Evolutionary conservation across 805 yeast genomes (phyloP).

Genomic region (Nakazawaea laoshanensis): DNA sequence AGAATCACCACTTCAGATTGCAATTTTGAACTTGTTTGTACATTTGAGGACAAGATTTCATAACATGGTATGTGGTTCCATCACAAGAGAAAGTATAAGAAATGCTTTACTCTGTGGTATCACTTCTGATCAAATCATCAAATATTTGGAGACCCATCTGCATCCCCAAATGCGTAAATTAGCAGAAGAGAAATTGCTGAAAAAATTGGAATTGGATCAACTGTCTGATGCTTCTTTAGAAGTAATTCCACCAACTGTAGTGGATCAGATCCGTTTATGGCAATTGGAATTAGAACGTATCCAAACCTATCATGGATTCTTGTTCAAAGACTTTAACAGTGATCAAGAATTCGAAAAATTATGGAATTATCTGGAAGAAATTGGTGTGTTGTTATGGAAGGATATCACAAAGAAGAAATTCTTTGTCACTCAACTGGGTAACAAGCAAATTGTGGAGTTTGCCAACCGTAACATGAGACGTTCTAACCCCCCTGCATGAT

Average conservation of each 20-base stretch:
- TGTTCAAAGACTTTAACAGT: constrained; percentile 78
- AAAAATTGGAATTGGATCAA: constrained; percentile 57
- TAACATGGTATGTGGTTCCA: constrained; percentile 88
- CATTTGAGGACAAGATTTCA: constrained; percentile 78
- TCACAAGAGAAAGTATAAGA: constrained; percentile 87
- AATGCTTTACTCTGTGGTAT: constrained; percentile 81
- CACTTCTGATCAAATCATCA: constrained; percentile 89
- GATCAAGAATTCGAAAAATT: constrained; percentile 69
- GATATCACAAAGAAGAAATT: constrained; percentile 62
- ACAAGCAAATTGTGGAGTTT: constrained; percentile 82
- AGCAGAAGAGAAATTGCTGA: constrained; percentile 62
- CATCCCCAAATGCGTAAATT: constrained; percentile 81
- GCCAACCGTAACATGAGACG: constrained; percentile 55
- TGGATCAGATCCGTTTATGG: constrained; percentile 94
- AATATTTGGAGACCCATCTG: constrained; percentile 84
- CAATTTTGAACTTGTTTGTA: constrained; percentile 81
- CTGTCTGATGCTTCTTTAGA: constrained; percentile 40
- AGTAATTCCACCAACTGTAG: constrained; percentile 89
- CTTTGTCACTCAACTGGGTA: constrained; percentile 84
- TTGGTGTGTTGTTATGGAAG: constrained; percentile 89
- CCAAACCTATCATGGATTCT: constrained; percentile 74
- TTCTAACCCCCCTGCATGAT: constrained; percentile 5
- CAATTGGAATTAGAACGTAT: constrained; percentile 93
- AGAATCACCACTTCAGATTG: constrained; percentile 89
- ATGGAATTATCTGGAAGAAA: constrained; percentile 74